Conservation (phyloP, 192 early-diverging fungal species). For the Allomyces javanicus region DNA sequence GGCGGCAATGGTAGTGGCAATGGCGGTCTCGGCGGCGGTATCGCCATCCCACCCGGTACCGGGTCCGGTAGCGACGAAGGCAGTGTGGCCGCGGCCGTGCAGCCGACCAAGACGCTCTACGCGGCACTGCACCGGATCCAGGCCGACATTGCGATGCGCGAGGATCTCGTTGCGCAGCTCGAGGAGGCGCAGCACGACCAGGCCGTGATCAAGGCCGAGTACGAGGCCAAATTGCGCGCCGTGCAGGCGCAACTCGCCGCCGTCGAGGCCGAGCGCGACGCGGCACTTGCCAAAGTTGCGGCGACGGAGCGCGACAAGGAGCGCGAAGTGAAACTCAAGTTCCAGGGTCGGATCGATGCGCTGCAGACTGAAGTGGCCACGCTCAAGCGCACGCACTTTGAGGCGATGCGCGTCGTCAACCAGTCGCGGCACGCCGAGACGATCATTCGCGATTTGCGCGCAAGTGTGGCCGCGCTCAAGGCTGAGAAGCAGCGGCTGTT, state of each 20-base stretch:
- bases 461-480: constrained; percentile 49
- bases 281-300: constrained; percentile 19
- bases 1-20: too few species aligned
- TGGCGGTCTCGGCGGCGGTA: too few species aligned
- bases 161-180: constrained; percentile 33
- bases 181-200: constrained; percentile 34
- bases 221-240: constrained; percentile 43
- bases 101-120: constrained; percentile 2
- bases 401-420: constrained; percentile 24
- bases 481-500: constrained; percentile 55
- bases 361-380: constrained; percentile 29
- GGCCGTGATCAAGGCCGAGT: constrained; percentile 33
- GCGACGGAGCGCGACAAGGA: constrained; percentile 1
- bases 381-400: constrained; percentile 29
- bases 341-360: constrained; percentile 34
- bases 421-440: constrained; percentile 28
- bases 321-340: constrained; percentile 7
- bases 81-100: too few species aligned
- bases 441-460: constrained; percentile 35
- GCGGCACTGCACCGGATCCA: constrained; percentile 35
- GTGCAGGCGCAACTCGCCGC: constrained; percentile 39
- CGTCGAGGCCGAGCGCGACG: constrained; percentile 37
- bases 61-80: too few species aligned
- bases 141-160: constrained; percentile 32
- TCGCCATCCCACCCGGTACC: too few species aligned